A percentile compares a stretch with the other conserved stretches of the same genome.
Evolutionary conservation across 2,329 filamentous ascomycete genomes (phyloP).

Genomic region (Phaeophleospora eucalypticola): DNA sequence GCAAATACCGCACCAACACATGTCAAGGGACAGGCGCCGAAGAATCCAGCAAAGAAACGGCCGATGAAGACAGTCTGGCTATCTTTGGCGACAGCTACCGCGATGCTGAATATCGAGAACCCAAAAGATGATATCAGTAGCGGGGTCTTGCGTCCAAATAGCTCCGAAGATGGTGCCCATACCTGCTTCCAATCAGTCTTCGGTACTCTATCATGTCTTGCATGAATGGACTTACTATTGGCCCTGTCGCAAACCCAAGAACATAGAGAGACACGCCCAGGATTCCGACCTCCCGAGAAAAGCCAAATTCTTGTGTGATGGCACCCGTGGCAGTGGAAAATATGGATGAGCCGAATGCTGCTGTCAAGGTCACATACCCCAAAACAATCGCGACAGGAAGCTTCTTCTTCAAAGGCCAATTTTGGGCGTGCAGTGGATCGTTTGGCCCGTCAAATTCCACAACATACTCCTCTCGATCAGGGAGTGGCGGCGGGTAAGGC

Average conservation of each 20-base stretch:
- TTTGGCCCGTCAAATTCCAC: conserved; percentile 78
- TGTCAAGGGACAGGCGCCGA: conserved; percentile 41
- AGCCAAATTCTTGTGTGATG: conserved; percentile 41
- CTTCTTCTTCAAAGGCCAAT: conserved; percentile 81
- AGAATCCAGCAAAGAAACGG: conserved; percentile 36
- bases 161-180: conserved; percentile 49
- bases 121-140: conserved; percentile 33
- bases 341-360: conserved; percentile 57
- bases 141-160: conserved; percentile 33
- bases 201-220: too few relatives aligned
- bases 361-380: conserved; percentile 65
- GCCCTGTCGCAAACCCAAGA: conserved; percentile 21
- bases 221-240: too few relatives aligned
- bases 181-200: too few relatives aligned
- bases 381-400: conserved; percentile 60
- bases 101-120: conserved; percentile 46
- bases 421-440: conserved; percentile 76
- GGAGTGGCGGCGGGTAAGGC: conserved; percentile 64
- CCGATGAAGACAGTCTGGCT: conserved; percentile 37
- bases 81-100: conserved; percentile 38
- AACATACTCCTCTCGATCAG: conserved; percentile 69
- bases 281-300: conserved; percentile 38
- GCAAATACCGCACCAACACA: conserved; percentile 48
- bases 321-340: conserved; percentile 40
- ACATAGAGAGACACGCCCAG: conserved; percentile 39